Base-by-base conservation (phyloP, 257 asterid species). In the Paulownia fortunei region DNA sequence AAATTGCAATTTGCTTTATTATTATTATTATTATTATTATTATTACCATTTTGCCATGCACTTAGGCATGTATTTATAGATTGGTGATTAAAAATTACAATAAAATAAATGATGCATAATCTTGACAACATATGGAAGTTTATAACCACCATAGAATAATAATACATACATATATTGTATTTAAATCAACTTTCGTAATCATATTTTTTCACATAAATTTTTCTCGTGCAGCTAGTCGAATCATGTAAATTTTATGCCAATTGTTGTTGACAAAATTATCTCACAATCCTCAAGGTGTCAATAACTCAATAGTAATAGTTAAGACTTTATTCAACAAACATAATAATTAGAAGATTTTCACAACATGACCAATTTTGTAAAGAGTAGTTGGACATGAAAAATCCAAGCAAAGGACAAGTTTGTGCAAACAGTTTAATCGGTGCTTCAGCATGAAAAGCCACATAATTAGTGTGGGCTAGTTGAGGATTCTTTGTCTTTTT, bases 401-500 rank as follows among this genome's bases (percentile, higher is more conserved):
- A 46, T 37, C 61, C 18, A 34, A 36, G 16, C 18, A 9, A 62
- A 37, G 55, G 63, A 32, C 32, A 74, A 26, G 47, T 41, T 60
- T 58, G 65, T 67, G 71, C 30, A 36, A 34, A n/a, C 51, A 66
- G 36, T 21, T 21, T 56, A 65, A 15, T 39, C 26, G 69, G 74
- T 76, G 81, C 60, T 62, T 61, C 51, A 65, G 77, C 63, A 74
- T 36, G 67, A 47, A 71, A 74, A 47, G 61, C 47, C 49, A 77
- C 32, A 72, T 60, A 23, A 71, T 73, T 77, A 82, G 65, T 6
- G 83, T 70, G 82, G 84, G 70, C 32, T 80, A 42, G 27, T 7
- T 27, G 41, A 34, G 67, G 80, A 80, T 83, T 77, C 74, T 65
- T 16, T 80, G 80, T 72, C 78, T 52, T 44, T 83, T 76, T 72